Base-by-base conservation (phyloP, 1,284 basidiomycete genomes). In the Cryptococcus hybrid region DNA sequence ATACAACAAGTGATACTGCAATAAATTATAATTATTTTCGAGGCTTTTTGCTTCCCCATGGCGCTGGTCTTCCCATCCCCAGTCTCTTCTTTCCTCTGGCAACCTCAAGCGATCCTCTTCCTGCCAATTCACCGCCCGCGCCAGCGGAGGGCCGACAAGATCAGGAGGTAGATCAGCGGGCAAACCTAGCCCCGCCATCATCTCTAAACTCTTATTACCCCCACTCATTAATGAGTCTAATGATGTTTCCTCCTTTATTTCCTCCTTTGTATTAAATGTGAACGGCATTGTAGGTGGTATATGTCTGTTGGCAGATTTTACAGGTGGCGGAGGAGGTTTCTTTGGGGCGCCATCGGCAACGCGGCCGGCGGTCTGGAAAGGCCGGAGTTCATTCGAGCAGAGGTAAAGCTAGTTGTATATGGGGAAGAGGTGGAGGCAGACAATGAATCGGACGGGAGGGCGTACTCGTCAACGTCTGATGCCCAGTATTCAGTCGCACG, bases 401-500 rank as follows among this genome's bases (percentile, higher is more conserved):
- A 60, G 7, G 54, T 48, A 48, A 65, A 63, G 5, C 65, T 67
- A 5, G 60, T 55, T 11, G 51, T 53, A 48, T 56, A 52, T 9
- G 56, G 36, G 45, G 54, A 35, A 37, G 57, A 54, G 30, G 43
- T 47, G 56, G 60, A 59, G 2, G 35, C 38, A 36, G 51, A 37
- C 3, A 50, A 43, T 5, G 35, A 13, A 13, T 43, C 39, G n/a
- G 59, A 65, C 3, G 73, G 72, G 12, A 77, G 58, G 3, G 66
- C 73, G 55, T 77, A 77, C 47, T 77, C 76, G 60, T 77, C 77
- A 18, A 52, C 38, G 2, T 74, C 73, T 0, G 70, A 74, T 2
- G 68, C 64, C 75, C 75, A 78, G 61, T 78, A 77, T 47, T 76
- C 73, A 30, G 70, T 66, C 3, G 69, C 74, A 24, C 75, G 65